Evolutionary conservation across 345 rosid species (phyloP), one percentile per base, ranked within the genome.

Genomic region (Barbarea vulgaris): DNA sequence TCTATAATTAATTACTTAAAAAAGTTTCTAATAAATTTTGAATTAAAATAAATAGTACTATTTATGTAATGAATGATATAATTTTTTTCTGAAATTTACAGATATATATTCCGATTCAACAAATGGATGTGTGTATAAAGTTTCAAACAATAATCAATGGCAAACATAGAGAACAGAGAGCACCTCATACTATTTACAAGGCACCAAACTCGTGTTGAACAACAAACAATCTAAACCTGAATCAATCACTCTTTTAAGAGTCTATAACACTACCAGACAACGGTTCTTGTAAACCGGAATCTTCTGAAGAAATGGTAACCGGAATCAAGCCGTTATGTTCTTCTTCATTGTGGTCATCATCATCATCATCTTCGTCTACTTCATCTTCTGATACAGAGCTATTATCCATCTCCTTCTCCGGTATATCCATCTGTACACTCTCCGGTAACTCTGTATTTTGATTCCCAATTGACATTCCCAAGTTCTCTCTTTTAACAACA

Each of bases 301-400:
- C 65, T 17, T 54, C 42, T 51, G 55, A 59, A 59, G 62, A 67
- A 27, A 36, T 34, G 11, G 10, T 67, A 56, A 46, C 78, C 22
- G 51, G 52, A 57, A 15, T 46, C 22, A 30, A 67, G 44, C 18
- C 55, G 6, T 64, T 54, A 54, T 42, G 56, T 17, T 19, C 72
- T 46, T 74, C 57, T 21, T 55, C 71, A 19, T 51, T 14, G 17
- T 67, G 48, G 14, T 42, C 56, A 4, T 61, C 79, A 4, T 67
- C 64, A 4, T 70, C 70, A 4, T 74, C 64, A 4, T 70, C 70
- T 2, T 74, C 78, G 15, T 87, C 87, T 18, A 72, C 85, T 3
- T 77, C 83, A 21, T 66, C 73, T 58, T 91, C 96, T 13, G 97
- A 93, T 12, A 75, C 82, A 9, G 97, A 91, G 80, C 90, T 88